Evolutionary conservation across 352 stramenopile species (phyloP).

Genomic region (Phytopythium montanum): DNA sequence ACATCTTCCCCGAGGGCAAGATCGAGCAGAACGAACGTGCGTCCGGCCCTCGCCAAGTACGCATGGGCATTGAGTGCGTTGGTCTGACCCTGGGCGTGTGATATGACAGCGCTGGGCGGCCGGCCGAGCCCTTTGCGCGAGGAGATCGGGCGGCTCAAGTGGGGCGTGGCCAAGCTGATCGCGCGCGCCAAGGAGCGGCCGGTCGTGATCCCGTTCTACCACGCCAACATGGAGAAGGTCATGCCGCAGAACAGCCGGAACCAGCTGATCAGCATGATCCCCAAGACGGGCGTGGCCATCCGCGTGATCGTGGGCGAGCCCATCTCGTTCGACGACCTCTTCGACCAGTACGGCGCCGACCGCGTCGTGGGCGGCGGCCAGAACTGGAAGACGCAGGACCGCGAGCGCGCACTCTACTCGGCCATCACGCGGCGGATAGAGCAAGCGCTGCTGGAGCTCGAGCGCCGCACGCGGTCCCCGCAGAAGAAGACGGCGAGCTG

Average conservation of each 20-base stretch:
- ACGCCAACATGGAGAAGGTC: conserved; percentile 85
- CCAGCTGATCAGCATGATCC: conserved; percentile 62
- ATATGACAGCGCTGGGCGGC: conserved; percentile 52
- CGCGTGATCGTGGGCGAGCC: conserved; percentile 66
- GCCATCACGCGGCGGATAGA: conserved; percentile 86
- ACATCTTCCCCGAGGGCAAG: conserved; percentile 88
- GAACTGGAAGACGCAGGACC: conserved; percentile 58
- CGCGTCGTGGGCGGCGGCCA: conserved; percentile 34
- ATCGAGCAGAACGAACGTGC: conserved; percentile 66
- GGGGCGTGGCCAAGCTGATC: conserved; percentile 86
- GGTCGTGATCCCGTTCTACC: conserved; percentile 84
- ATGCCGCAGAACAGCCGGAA: conserved; percentile 83
- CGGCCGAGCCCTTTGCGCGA: conserved; percentile 53
- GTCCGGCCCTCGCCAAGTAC: background rate
- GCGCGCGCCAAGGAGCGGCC: conserved; percentile 58
- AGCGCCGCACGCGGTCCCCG: conserved; percentile 22
- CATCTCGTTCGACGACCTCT: conserved; percentile 81
- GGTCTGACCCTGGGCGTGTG: background rate
- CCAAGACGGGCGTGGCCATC: conserved; percentile 44
- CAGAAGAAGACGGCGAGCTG: no score
- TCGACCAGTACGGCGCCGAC: conserved; percentile 50
- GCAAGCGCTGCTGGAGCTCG: conserved; percentile 59
- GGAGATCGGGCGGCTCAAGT: conserved; percentile 83
- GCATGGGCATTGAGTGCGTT: background rate
- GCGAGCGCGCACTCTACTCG: conserved; percentile 74